Evolutionary conservation across 306 rosid genomes (phyloP), one percentile per base, ranked within the genome.

Genomic region (Lathyrus sativus): DNA sequence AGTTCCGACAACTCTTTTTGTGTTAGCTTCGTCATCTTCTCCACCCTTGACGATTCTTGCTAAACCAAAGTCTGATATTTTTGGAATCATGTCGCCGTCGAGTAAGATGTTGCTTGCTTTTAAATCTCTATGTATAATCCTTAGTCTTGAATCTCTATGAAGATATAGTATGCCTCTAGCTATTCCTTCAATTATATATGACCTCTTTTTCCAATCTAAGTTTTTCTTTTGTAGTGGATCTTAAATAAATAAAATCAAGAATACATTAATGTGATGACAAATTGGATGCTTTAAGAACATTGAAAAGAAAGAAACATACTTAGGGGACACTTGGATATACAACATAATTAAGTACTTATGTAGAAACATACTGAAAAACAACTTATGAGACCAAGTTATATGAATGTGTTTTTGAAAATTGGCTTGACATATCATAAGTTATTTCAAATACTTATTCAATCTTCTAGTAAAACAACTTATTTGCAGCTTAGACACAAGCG

Each of bases 1-100:
- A 3, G 82, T 78, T 73, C 82, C 78, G 9, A 78, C 78, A 13
- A 78, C 78, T 8, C 82, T 73, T 67, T 12, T 78, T 8, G 82
- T 78, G 43, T 72, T 78, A 43, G 70, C 67, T 61, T 73, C 66
- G 31, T 76, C 76, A 7, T 59, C 74, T 50, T 61, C 71, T 8
- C 48, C 67, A 13, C 56, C 67, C 44, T 37, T 73, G 33, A 78
- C 66, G 61, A 78, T 72, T 72, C 67, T 78, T 0, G 82, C 82
- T 17, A 73, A 72, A 60, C 82, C 82, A 73, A 78, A 78, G 39
- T 78, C 70, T 51, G 74, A 60, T 60, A 78, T 67, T 62, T 78
- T 78, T 22, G 74, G 75, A 60, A 43, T 67, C 78, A 78, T 67
- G 18, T 67, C 74, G 7, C 38, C 67, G 24, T 78, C 78, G 0